phyloP scores from a whole-genome alignment of 768 basidiomycete genomes.

The Suillus tomentosus region DNA sequence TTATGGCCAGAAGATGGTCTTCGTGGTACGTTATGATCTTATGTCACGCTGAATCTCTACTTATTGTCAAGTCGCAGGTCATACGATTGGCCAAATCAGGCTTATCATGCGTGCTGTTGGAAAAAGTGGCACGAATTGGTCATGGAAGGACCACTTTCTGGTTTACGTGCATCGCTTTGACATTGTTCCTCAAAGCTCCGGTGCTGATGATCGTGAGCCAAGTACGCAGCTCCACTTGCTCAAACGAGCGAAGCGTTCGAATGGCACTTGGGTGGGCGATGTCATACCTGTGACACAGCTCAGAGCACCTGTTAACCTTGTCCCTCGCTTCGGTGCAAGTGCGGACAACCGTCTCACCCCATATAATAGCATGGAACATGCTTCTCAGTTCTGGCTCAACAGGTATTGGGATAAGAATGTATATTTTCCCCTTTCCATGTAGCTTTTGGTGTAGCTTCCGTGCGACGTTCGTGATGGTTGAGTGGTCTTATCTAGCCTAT shows the following conservation, averaged over 20 bases:
- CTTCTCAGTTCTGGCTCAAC: too few relatives aligned
- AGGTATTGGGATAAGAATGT: too few relatives aligned
- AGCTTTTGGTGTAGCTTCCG: neutral
- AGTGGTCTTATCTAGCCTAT: too few relatives aligned
- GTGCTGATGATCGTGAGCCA: conserved; percentile 18
- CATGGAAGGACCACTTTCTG: conserved; percentile 19
- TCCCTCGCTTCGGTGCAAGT: too few relatives aligned
- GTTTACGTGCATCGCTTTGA: conserved; percentile 31
- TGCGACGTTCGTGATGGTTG: too few relatives aligned
- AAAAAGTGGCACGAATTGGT: neutral
- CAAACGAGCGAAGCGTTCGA: too few relatives aligned
- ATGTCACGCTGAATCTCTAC: neutral
- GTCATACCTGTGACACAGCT: too few relatives aligned
- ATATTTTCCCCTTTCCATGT: neutral
- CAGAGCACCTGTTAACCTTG: too few relatives aligned
- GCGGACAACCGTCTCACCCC: too few relatives aligned
- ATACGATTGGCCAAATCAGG: conserved; percentile 8
- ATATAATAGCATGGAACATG: too few relatives aligned
- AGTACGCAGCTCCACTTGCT: conserved; percentile 10
- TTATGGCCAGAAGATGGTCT: conserved; percentile 9
- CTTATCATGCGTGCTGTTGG: conserved; percentile 7
- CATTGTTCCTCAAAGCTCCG: conserved; percentile 5
- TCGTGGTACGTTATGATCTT: neutral
- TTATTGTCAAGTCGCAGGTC: neutral
- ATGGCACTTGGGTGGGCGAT: too few relatives aligned